Conservation (phyloP, 306 rosid species). For the Pyrus bretschneideri region DNA sequence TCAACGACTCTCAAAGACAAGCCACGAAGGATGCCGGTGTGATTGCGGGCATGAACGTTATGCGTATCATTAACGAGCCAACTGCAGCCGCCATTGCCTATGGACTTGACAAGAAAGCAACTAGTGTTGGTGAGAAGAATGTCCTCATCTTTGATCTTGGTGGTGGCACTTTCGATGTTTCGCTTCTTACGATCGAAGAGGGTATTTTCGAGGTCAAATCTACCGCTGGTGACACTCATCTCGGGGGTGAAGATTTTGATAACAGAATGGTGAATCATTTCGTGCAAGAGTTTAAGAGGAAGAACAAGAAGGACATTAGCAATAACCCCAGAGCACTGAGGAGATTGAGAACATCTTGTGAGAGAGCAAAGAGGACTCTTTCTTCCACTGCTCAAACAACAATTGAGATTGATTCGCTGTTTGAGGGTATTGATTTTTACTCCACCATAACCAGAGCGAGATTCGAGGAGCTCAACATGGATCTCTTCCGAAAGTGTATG, state of each 20-base stretch:
- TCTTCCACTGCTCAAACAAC: slow-evolving; percentile 32
- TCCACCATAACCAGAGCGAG: slow-evolving; percentile 15
- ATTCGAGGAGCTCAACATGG: slow-evolving; percentile 35
- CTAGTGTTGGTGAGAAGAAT: slow-evolving; percentile 18
- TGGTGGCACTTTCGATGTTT: slow-evolving; percentile 35
- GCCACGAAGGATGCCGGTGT: slow-evolving; percentile 39
- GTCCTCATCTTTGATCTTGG: slow-evolving; percentile 37
- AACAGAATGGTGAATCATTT: slow-evolving; percentile 29
- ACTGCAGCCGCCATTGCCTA: slow-evolving; percentile 36
- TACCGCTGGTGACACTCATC: slow-evolving; percentile 27
- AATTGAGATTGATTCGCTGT: slow-evolving; percentile 38
- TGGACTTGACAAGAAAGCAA: slow-evolving; percentile 32
- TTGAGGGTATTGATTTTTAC: slow-evolving; percentile 29
- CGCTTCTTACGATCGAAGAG: slow-evolving; percentile 28
- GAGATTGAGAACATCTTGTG: slow-evolving; percentile 30
- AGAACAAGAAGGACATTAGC: slow-evolving; percentile 28
- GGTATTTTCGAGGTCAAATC: slow-evolving; percentile 34
- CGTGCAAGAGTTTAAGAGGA: slow-evolving; percentile 31
- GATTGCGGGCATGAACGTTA: slow-evolving; percentile 27
- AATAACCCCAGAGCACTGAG: slow-evolving; percentile 27
- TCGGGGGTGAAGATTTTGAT: slow-evolving; percentile 40
- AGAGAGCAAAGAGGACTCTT: slow-evolving; percentile 37
- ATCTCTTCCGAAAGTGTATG: slow-evolving; percentile 30
- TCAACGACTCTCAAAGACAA: slow-evolving; percentile 26
- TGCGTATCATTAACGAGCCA: slow-evolving; percentile 37